Base-by-base conservation (phyloP, 2,329 filamentous ascomycete species). In the Lachnum nothofagi region DNA sequence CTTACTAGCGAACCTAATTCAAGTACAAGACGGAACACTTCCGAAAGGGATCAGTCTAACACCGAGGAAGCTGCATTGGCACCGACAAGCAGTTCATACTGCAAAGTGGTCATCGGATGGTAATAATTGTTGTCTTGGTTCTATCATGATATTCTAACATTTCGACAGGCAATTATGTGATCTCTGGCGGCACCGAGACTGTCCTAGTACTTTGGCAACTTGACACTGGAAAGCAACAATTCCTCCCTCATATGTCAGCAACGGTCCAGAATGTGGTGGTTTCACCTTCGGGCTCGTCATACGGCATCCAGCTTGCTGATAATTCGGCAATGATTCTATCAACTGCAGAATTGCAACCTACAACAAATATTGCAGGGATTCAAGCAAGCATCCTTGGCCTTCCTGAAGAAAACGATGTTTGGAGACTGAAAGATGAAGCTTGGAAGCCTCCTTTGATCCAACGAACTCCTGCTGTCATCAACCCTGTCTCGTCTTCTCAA, bases 71-170 rank as follows among this genome's bases (percentile, higher is more conserved):
- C 74, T 91, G 45, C 93, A 97, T 67, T 98, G 93, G 93, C 93
- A 98, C 68, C 80, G 90, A 60, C 83, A 84, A 59, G 80, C 85
- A 42, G 90, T 96, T 7, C 84, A 86, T 60, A 79, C 88, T 8
- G 76, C 95, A 49, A 95, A 93, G 67, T 97, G 91, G 87, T 96
- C 93, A 12, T 76, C 76, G 58, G 93, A 98, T 75, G 91, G 91
- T 88, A 77, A 64, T 75, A 57, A 19, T 10, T 33, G 34, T 12
- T 7, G 8, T 10, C n/a, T n/a, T n/a, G n/a, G n/a, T n/a, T n/a
- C n/a, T n/a, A 22, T 22, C 9, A 25, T 16, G 5, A 38, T 43
- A 25, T 55, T 56, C 71, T 72, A 53, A 72, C 61, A 40, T 19
- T 41, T 38, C 34, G 42, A 12, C 58, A 93, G 88, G 88, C 43